Percentiles rank a stretch among this genome's conserved stretches.
Conservation (phyloP, 306 rosid genomes). For the Cicer bijugum region DNA sequence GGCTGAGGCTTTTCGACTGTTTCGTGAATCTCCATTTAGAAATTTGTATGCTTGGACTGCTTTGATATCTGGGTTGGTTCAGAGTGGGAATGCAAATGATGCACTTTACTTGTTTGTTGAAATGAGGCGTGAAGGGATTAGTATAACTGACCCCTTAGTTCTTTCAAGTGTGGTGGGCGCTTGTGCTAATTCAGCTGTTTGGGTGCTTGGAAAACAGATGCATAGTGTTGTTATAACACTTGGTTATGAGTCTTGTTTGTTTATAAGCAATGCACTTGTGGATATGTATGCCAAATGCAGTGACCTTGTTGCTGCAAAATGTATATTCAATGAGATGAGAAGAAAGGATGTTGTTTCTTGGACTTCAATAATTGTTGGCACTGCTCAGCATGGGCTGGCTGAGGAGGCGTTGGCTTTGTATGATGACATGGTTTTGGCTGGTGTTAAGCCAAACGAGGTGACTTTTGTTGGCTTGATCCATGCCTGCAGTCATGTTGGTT, state of each 20-base stretch:
- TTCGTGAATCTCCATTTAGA: constrained; percentile 50
- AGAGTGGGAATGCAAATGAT: constrained; percentile 72
- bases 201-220: constrained; percentile 82
- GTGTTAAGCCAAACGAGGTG: constrained; percentile 78
- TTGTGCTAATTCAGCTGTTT: constrained; percentile 72
- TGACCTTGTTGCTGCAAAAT: constrained; percentile 68
- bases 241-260: constrained; percentile 80
- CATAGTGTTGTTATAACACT: constrained; percentile 65
- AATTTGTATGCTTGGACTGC: constrained; percentile 86
- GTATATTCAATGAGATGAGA: constrained; percentile 58
- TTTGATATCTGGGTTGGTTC: constrained; percentile 85
- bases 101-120: constrained; percentile 63
- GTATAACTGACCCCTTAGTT: constrained; percentile 73
- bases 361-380: constrained; percentile 91
- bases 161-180: constrained; percentile 82
- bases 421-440: constrained; percentile 67
- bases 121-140: constrained; percentile 68
- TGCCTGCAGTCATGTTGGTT: constrained; percentile 85
- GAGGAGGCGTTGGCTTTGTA: constrained; percentile 73
- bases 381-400: constrained; percentile 78
- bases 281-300: constrained; percentile 95
- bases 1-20: constrained; percentile 62
- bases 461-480: constrained; percentile 85
- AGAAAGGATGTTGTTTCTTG: constrained; percentile 81
- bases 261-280: constrained; percentile 76